Evolutionary conservation across 2,329 filamentous ascomycete genomes (phyloP).

Genomic region (Elsinoe ampelina): DNA sequence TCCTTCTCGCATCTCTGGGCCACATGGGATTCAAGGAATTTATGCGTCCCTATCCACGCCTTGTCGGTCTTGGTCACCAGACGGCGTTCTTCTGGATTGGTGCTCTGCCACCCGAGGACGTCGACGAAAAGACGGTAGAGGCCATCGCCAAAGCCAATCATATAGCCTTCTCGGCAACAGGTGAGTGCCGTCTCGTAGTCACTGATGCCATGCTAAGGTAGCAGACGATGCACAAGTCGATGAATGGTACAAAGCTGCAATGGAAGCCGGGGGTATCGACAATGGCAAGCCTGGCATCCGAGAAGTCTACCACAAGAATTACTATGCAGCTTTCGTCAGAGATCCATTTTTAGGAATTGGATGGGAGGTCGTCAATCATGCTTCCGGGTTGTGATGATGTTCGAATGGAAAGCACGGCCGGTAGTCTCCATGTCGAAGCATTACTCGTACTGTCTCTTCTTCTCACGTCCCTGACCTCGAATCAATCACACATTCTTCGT

Average conservation of each 20-base stretch:
- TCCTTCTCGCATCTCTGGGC: not conserved
- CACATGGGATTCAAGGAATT: not conserved
- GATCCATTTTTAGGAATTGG: not conserved
- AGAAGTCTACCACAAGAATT: not conserved
- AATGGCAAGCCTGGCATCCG: not conserved
- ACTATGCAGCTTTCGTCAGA: not conserved
- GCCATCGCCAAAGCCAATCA: not conserved
- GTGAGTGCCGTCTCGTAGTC: too few relatives aligned
- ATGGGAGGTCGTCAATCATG: not conserved
- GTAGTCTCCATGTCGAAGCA: too few relatives aligned
- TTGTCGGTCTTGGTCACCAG: not conserved
- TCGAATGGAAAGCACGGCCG: too few relatives aligned
- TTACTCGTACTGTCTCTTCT: too few relatives aligned
- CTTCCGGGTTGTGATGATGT: not conserved
- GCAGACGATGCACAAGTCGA: not conserved
- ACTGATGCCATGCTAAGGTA: not conserved
- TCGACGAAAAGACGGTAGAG: not conserved
- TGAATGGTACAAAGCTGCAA: not conserved
- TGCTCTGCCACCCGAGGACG: not conserved
- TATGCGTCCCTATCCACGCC: not conserved
- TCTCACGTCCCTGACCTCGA: too few relatives aligned
- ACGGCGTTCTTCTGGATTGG: not conserved
- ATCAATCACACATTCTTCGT: too few relatives aligned
- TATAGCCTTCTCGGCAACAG: not conserved
- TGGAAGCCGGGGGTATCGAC: not conserved